Percentiles rank a stretch among this genome's conserved stretches.
Evolutionary conservation across 2,329 filamentous ascomycete species (phyloP).

Genomic region (Phoma sp.): DNA sequence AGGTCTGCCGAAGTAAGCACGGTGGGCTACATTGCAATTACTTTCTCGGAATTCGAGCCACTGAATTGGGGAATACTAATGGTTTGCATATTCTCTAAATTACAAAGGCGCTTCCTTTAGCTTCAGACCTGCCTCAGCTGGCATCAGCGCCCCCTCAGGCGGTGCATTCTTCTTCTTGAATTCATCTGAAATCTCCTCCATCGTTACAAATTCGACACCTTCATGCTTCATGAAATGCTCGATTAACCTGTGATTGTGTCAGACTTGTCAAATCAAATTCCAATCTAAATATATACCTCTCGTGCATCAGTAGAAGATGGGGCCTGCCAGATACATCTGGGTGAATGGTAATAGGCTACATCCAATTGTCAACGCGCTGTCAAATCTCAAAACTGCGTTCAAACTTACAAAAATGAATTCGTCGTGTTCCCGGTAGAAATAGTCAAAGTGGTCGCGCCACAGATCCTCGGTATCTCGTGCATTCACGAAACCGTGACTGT

Average conservation of each 20-base stretch:
- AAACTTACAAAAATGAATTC: conserved; percentile 68
- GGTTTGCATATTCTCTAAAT: background rate
- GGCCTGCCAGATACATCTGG: conserved; percentile 70
- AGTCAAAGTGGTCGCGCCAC: conserved; percentile 71
- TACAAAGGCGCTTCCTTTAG: conserved; percentile 43
- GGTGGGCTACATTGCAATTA: background rate
- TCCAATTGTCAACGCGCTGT: background rate
- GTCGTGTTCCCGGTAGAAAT: conserved; percentile 77
- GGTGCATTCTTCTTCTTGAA: conserved; percentile 70
- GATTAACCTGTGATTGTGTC: conserved; percentile 56
- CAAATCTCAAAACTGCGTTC: conserved; percentile 51
- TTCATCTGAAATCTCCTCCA: conserved; percentile 73
- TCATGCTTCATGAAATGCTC: conserved; percentile 70
- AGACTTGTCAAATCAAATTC: background rate
- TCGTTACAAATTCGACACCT: conserved; percentile 70
- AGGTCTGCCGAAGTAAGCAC: conserved; percentile 1
- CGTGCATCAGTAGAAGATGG: conserved; percentile 74
- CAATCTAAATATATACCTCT: conserved; percentile 55
- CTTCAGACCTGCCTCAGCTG: conserved; percentile 61
- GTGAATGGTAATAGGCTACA: conserved; percentile 71
- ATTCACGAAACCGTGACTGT: conserved; percentile 65
- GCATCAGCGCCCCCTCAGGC: conserved; percentile 65
- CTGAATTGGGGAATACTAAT: too few species aligned
- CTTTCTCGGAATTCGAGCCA: too few species aligned
- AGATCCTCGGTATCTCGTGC: conserved; percentile 66